Evolutionary conservation across 1,284 basidiomycete genomes (phyloP), one percentile per base, ranked within the genome.

Genomic region (Caloboletus firmus): DNA sequence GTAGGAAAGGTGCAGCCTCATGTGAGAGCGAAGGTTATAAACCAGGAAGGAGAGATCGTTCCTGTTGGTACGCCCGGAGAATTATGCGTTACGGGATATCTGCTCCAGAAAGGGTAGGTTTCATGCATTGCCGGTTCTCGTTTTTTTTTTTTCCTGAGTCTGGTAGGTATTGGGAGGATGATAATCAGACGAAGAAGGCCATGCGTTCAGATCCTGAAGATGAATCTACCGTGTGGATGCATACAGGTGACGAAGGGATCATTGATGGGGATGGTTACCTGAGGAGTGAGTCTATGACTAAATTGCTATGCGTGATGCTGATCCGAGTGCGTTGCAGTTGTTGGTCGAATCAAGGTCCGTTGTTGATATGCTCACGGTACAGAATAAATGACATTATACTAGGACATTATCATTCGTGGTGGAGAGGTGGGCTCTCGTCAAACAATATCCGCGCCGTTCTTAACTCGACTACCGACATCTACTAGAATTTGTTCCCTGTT

Each of bases 331-430:
- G 18, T 36, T 41, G 3, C 45, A 90, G 89, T 93, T 57, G 88
- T 91, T 41, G 87, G 90, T 35, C 78, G 90, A 52, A 86, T 83
- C 52, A 91, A 91, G 77, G 84, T 83, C 59, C 24, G 63, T 57
- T 12, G 51, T 5, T 17, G 4, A 49, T 10, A 20, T 45, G 8
- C 7, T 34, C 13, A 37, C 1, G 18, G 10, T 36, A 22, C 36
- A 20, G 17, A 9, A 39, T 54, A 1, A 53, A 39, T 62, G 34
- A 65, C 39, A 2, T 41, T 39, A 24, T 3, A 3, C 10, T 55
- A 88, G 82, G 92, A 94, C 67, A 81, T 94, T 47, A 92, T 95
- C 66, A 94, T 94, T 59, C 86, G 92, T 18, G 91, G 91, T 26
- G 92, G 91, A 61, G 90, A 93, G 77, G 86, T 85, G 58, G 28